Percentiles rank a stretch among this genome's conserved stretches.
phyloP scores from a whole-genome alignment of 495 filamentous ascomycete genomes.

The Neurospora terricola region DNA sequence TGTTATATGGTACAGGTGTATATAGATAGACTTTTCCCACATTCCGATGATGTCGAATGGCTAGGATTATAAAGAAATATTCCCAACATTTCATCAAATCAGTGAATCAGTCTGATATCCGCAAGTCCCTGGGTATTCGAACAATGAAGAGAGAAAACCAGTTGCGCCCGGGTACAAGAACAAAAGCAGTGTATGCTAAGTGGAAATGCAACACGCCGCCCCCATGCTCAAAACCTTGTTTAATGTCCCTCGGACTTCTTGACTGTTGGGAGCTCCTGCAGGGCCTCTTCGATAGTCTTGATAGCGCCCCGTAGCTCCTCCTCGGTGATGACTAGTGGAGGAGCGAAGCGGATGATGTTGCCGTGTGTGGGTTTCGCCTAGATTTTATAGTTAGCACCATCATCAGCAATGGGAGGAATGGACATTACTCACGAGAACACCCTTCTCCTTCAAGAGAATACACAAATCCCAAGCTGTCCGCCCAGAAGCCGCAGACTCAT shows the following conservation, averaged over 20 bases:
- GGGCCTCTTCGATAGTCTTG: slow-evolving; percentile 62
- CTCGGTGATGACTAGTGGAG: slow-evolving; percentile 77
- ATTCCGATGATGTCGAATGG: background rate
- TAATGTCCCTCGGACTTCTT: slow-evolving; percentile 21
- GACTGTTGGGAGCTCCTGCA: slow-evolving; percentile 48
- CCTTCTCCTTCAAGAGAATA: slow-evolving; percentile 91
- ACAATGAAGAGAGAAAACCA: background rate
- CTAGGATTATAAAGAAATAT: background rate
- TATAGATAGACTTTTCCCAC: background rate
- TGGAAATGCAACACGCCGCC: background rate
- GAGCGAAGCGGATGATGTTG: slow-evolving; percentile 94
- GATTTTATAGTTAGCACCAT: background rate
- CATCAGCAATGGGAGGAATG: background rate
- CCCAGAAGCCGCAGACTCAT: slow-evolving; percentile 76
- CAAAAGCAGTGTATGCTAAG: background rate
- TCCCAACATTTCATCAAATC: background rate
- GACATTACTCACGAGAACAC: slow-evolving; percentile 59
- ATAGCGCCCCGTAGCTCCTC: slow-evolving; percentile 73
- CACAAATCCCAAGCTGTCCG: slow-evolving; percentile 96
- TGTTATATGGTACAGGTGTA: background rate
- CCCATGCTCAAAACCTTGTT: background rate
- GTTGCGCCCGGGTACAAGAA: background rate
- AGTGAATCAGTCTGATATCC: background rate
- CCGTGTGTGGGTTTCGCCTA: slow-evolving; percentile 97
- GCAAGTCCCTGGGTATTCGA: background rate